phyloP scores from a whole-genome alignment of 2,329 filamentous ascomycete genomes.

The Alternaria incomplexa region DNA sequence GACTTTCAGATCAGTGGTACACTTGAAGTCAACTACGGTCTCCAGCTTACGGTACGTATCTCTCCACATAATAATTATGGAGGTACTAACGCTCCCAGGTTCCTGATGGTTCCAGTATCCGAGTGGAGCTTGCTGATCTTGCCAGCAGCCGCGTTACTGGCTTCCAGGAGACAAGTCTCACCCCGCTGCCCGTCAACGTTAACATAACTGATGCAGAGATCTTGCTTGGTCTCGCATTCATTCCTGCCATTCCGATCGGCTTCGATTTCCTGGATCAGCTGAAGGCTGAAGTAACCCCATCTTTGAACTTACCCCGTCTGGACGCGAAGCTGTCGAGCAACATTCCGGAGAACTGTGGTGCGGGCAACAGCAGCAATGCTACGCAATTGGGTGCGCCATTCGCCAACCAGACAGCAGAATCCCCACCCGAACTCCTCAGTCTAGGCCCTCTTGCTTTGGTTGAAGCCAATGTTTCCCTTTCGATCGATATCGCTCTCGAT shows the following conservation, averaged over 20 bases:
- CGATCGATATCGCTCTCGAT: constrained; percentile 25
- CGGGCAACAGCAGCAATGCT: background rate
- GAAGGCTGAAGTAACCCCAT: constrained; percentile 34
- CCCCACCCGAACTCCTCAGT: background rate
- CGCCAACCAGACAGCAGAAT: constrained; percentile 5
- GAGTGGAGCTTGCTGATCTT: constrained; percentile 35
- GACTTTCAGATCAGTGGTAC: constrained; percentile 35
- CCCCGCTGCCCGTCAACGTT: constrained; percentile 42
- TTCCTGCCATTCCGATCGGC: constrained; percentile 43
- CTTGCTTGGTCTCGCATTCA: constrained; percentile 37
- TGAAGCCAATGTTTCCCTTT: constrained; percentile 33
- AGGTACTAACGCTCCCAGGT: constrained; percentile 24
- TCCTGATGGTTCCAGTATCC: constrained; percentile 38
- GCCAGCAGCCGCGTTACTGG: constrained; percentile 31
- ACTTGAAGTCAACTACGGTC: constrained; percentile 45
- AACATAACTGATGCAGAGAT: constrained; percentile 36
- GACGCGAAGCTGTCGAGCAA: constrained; percentile 35
- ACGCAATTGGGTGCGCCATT: background rate
- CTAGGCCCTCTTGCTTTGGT: constrained; percentile 30
- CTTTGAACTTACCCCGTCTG: constrained; percentile 42
- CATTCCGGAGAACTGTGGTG: constrained; percentile 27
- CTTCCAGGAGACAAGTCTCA: constrained; percentile 37
- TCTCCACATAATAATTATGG: background rate
- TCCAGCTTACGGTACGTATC: constrained; percentile 43
- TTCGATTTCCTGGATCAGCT: constrained; percentile 41